phyloP scores from a whole-genome alignment of 306 rosid genomes.

The Delonix regia region DNA sequence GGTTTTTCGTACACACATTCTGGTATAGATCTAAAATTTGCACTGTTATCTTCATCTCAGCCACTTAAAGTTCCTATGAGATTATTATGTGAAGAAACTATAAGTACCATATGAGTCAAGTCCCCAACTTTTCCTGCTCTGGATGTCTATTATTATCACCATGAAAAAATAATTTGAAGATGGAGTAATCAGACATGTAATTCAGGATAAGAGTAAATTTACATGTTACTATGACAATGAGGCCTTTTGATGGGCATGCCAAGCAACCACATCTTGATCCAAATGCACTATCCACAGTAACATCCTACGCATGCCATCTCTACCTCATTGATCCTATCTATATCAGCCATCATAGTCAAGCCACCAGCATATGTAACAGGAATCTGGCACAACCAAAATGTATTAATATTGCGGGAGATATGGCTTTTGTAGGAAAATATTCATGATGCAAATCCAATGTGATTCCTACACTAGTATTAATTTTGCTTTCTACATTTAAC shows the following conservation, averaged over 20 bases:
- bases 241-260: background rate
- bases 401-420: background rate
- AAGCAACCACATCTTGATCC: background rate
- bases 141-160: background rate
- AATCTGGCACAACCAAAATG: conserved; percentile 56
- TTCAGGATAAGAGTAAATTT: background rate
- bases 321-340: no score
- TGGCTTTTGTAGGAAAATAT: conserved; percentile 4
- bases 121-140: background rate
- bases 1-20: background rate
- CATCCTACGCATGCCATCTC: no score
- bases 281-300: no score
- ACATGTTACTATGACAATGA: no score
- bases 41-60: background rate
- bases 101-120: background rate
- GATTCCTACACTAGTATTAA: background rate
- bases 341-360: no score
- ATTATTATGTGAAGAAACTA: background rate
- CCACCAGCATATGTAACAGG: conserved; percentile 18
- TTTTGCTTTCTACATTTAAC: background rate
- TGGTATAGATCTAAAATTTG: background rate
- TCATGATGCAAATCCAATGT: background rate
- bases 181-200: background rate
- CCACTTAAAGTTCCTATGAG: background rate
- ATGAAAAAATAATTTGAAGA: background rate